Base-by-base conservation (phyloP, 1,284 basidiomycete genomes). In the Ceraceosorus bombacis region DNA sequence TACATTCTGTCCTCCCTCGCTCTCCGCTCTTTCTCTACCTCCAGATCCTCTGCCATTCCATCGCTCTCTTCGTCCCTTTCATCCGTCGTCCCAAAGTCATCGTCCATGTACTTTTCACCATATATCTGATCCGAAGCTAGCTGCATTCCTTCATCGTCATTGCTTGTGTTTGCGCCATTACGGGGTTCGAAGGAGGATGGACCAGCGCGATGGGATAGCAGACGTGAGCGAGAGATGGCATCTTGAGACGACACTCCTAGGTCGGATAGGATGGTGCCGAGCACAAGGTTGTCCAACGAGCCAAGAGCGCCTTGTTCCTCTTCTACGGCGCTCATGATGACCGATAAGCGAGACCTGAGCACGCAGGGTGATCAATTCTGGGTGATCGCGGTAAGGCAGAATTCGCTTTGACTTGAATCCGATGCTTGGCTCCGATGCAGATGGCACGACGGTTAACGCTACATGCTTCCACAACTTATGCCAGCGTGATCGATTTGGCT, bases 181-280 rank as follows among this genome's bases (percentile, higher is more conserved):
- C 27, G 27, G 3, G 27, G 27, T 27, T 27, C 27, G 27, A 3
- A 27, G 27, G 27, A 27, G 27, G 27, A 27, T 27, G 27, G 27
- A 27, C 27, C 27, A 27, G 27, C n/a, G 46, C 55, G n/a, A 57
- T 49, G 10, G 51, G 38, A 27, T 15, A 15, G 39, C 49, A 36
- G 37, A 50, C 46, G 41, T 48, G 15, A 15, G 12, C 13, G 43
- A 10, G 43, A 46, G 43, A 10, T 10, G 52, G 10, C 15, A n/a
- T 39, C 40, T 9, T 49, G 59, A 27, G 63, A 65, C 49, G 71
- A 71, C 58, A 77, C 66, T 49, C 75, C 75, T 6, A 76, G 62
- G 43, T 77, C 75, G 36, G 67, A 62, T 5, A 77, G 71, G 9
- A 77, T 64, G 40, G 76, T 72, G 52, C 75, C 75, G 4, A 77